Percentiles rank a stretch among this genome's conserved stretches.
Evolutionary conservation across 2,329 filamentous ascomycete genomes (phyloP).

Genomic region (Curvularia spicifera): DNA sequence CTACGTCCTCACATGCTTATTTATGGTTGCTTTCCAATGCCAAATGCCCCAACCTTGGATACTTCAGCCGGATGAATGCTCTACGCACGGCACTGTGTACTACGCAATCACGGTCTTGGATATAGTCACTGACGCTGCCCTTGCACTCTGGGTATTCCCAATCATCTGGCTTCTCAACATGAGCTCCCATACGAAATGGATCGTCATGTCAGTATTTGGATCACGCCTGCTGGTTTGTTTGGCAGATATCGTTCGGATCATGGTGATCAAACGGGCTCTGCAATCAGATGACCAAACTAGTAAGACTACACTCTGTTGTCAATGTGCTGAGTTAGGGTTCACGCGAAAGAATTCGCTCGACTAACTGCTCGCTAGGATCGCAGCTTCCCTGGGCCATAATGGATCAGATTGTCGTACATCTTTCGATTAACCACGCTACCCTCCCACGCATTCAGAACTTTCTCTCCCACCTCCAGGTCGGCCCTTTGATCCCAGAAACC

Average conservation of each 20-base stretch:
- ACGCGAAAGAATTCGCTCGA: not conserved
- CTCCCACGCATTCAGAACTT: not conserved
- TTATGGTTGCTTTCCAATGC: not conserved
- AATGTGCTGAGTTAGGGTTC: not conserved
- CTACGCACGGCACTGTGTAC: not conserved
- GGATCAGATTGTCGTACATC: not conserved
- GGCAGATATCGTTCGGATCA: not conserved
- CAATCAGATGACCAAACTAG: not conserved
- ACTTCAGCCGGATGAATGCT: not conserved
- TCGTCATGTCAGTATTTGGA: not conserved
- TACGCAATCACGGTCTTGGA: not conserved
- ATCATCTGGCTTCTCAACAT: not conserved
- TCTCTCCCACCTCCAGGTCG: not conserved
- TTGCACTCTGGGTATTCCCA: not conserved
- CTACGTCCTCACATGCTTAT: not conserved
- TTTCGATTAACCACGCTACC: not conserved
- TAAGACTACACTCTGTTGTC: not conserved
- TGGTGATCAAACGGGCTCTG: not conserved
- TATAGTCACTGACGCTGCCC: not conserved
- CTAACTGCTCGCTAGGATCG: not conserved
- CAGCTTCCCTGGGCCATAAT: not conserved
- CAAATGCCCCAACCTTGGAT: not conserved
- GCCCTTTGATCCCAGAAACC: not conserved
- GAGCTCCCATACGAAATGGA: not conserved
- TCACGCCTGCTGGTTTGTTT: not conserved